Evolutionary conservation across 2,329 filamentous ascomycete species (phyloP), one percentile per base, ranked within the genome.

Genomic region (Sporothrix brasiliensis): DNA sequence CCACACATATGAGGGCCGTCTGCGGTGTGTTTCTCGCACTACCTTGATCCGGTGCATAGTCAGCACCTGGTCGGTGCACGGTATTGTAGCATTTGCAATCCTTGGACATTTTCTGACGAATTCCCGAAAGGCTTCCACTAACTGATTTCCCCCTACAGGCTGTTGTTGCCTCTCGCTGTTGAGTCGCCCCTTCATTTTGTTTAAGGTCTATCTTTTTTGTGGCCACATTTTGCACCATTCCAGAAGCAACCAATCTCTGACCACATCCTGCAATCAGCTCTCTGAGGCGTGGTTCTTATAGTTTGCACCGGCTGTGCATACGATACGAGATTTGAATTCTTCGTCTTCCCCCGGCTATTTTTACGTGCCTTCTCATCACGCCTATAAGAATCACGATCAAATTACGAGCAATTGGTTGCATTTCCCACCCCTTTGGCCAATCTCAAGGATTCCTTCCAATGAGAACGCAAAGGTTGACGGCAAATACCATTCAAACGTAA

Each of bases 61-160:
- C 34, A 34, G 19, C 24, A 11, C 34, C n/a, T 60, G 34, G 34
- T 44, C 10, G 56, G 56, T 60, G 56, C 56, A 60, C 11, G 34
- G 56, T 60, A 41, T 60, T n/a, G 44, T 30, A 30, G 56, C 10
- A 5, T 60, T 60, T 60, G 56, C 56, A 34, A 44, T 60, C 27
- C 27, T 30, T 30, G 3, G 27, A 30, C 7, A 1, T 24, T 19
- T 21, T 19, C n/a, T 16, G 16, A 2, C 4, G 34, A 27, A 56
- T 27, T 19, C 3, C 27, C 27, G 3, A 30, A 30, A 30, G 27
- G 30, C 13, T 41, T 4, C 54, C 54, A 60, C 30, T n/a, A 34
- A 30, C 16, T 21, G 30, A 34, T 21, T 21, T 7, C 54, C 54
- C 54, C 30, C 54, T 56, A 4, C 24, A 9, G 24, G 13, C 19